phyloP scores from a whole-genome alignment of 306 rosid species.

The Pyrus betulifolia region DNA sequence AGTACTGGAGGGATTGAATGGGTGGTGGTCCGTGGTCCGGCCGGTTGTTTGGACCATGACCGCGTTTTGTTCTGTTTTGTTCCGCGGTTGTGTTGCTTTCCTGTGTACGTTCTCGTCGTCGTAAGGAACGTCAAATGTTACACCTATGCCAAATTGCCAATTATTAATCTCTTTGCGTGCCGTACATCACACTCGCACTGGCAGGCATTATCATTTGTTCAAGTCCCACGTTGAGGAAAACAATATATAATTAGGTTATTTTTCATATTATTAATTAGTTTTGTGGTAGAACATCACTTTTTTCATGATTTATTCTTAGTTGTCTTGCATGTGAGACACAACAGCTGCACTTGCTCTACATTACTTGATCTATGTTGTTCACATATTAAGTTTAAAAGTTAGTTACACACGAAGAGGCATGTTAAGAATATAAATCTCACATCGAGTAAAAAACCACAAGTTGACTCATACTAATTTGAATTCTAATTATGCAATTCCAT shows the following conservation, averaged over 20 bases:
- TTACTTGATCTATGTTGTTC: too few relatives aligned
- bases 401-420: fast-evolving
- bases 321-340: too few relatives aligned
- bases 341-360: background rate
- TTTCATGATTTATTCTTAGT: background rate
- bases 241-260: too few relatives aligned
- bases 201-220: too few relatives aligned
- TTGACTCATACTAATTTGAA: background rate
- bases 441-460: background rate
- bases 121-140: background rate
- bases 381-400: too few relatives aligned
- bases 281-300: too few relatives aligned
- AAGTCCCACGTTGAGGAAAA: too few relatives aligned
- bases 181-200: background rate
- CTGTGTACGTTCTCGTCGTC: background rate
- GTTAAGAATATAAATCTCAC: too few relatives aligned
- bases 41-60: background rate
- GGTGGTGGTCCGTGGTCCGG: background rate
- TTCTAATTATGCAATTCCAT: background rate
- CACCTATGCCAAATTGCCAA: background rate
- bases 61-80: background rate
- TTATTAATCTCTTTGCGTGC: background rate
- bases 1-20: background rate
- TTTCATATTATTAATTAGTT: too few relatives aligned
- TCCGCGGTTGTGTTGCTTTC: background rate